phyloP scores from a whole-genome alignment of 805 yeast species.

The Saccharomycopsis sp. region DNA sequence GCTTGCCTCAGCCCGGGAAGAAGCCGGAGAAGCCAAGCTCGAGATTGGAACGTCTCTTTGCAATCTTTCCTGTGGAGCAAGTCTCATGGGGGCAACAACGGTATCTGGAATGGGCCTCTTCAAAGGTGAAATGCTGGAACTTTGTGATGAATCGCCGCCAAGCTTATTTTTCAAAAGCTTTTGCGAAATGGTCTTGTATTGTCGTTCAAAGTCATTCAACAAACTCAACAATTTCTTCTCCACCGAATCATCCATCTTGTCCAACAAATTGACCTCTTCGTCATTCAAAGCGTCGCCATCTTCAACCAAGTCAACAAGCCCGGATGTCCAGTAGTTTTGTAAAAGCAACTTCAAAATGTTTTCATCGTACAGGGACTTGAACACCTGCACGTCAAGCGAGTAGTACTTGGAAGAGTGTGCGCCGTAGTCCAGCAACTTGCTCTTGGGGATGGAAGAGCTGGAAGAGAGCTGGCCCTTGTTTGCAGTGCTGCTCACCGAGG shows the following conservation, averaged over 20 bases:
- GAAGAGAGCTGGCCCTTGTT: constrained; percentile 17
- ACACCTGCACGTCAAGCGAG: constrained; percentile 51
- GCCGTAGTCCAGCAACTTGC: constrained; percentile 58
- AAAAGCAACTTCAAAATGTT: constrained; percentile 35
- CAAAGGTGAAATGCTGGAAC: not conserved
- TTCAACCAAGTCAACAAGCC: constrained; percentile 24
- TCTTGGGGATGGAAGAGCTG: constrained; percentile 38
- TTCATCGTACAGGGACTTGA: constrained; percentile 43
- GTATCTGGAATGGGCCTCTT: not conserved
- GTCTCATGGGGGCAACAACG: not conserved
- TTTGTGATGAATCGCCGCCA: too few species aligned
- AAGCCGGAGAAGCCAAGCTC: not conserved
- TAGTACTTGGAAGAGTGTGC: constrained; percentile 64
- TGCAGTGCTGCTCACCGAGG: constrained; percentile 10
- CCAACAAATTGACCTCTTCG: constrained; percentile 1
- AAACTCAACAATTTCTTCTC: not conserved
- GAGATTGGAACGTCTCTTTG: not conserved
- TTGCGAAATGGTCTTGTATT: constrained; percentile 2
- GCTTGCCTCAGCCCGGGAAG: constrained; percentile 7
- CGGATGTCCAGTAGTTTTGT: constrained; percentile 39
- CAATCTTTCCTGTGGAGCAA: not conserved
- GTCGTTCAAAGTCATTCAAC: constrained; percentile 1
- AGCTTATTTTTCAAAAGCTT: not conserved
- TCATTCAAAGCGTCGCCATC: constrained; percentile 16
- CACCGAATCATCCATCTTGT: constrained; percentile 10